phyloP scores from a whole-genome alignment of 768 basidiomycete genomes.

The Pleurotus salmoneostramineus region DNA sequence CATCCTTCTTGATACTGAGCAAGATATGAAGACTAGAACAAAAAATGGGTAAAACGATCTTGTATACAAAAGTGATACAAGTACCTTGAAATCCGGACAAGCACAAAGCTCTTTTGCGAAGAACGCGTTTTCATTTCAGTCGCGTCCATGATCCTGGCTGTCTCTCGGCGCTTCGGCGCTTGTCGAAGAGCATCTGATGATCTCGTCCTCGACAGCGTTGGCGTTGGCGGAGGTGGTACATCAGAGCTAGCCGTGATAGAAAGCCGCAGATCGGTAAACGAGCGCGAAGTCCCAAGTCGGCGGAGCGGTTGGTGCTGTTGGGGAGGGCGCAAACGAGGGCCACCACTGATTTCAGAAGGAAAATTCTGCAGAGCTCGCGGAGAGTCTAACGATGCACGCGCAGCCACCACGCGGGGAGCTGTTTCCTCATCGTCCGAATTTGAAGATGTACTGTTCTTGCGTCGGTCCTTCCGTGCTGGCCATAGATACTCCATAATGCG shows the following conservation, averaged over 20 bases:
- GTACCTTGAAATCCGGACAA: constrained; percentile 71
- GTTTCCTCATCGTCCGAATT: constrained; percentile 8
- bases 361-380: constrained; percentile 25
- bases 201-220: constrained; percentile 30
- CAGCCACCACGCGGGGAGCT: constrained; percentile 10
- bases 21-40: constrained; percentile 58
- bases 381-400: constrained; percentile 50
- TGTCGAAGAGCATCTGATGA: constrained; percentile 34
- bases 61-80: constrained; percentile 17
- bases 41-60: constrained; percentile 9
- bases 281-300: constrained; percentile 57
- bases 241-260: constrained; percentile 32
- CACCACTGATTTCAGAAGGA: constrained; percentile 7
- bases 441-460: constrained; percentile 11
- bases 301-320: constrained; percentile 37
- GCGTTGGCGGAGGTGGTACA: constrained; percentile 13
- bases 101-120: constrained; percentile 77
- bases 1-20: constrained; percentile 76
- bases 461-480: constrained; percentile 53
- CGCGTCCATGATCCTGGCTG: constrained; percentile 47
- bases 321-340: constrained; percentile 19
- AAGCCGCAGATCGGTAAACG: constrained; percentile 65
- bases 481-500: constrained; percentile 89
- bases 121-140: constrained; percentile 83
- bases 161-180: constrained; percentile 13